Percentiles rank a stretch among this genome's conserved stretches.
These are phyloP conservation scores for Candida fluviatilis DNA, from an alignment of 805 yeast genomes.

Conservation along the genomic window DNA sequence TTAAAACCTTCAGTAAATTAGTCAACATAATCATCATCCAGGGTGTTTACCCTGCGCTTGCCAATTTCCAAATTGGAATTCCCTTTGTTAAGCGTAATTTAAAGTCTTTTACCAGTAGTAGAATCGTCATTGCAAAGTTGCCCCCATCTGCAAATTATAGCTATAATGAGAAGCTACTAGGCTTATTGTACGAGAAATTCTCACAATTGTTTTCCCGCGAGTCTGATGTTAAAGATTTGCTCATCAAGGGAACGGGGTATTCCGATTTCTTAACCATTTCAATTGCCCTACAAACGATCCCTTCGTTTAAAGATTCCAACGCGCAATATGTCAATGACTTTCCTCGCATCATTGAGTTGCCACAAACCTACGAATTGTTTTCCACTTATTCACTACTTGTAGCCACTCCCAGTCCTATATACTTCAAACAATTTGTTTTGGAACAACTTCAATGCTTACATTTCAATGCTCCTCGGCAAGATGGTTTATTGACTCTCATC, in stretches of 20 bases:
- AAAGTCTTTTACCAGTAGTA: constrained; percentile 39
- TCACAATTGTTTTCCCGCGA: constrained; percentile 29
- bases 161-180: constrained; percentile 17
- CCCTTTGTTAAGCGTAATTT: constrained; percentile 59
- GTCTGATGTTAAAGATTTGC: constrained; percentile 49
- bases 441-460: constrained; percentile 52
- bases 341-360: constrained; percentile 26
- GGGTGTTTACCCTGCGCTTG: constrained; percentile 66
- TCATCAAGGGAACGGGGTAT: constrained; percentile 63
- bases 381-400: constrained; percentile 57
- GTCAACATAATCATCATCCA: constrained; percentile 62
- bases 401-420: constrained; percentile 38
- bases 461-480: constrained; percentile 43
- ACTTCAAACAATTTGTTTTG: constrained; percentile 46
- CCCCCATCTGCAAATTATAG: constrained; percentile 10
- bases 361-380: constrained; percentile 67
- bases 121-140: constrained; percentile 19
- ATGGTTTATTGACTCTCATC: constrained; percentile 70
- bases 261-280: constrained; percentile 54
- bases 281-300: constrained; percentile 38
- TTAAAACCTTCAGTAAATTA: constrained; percentile 65
- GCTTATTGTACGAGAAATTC: constrained; percentile 28
- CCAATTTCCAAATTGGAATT: constrained; percentile 51
- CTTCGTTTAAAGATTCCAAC: constrained; percentile 17
- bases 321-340: constrained; percentile 8